These are phyloP conservation scores for Nakaseomyces bracarensis DNA, from an alignment of 1,139 yeast genomes.

Conservation along the genomic window DNA sequence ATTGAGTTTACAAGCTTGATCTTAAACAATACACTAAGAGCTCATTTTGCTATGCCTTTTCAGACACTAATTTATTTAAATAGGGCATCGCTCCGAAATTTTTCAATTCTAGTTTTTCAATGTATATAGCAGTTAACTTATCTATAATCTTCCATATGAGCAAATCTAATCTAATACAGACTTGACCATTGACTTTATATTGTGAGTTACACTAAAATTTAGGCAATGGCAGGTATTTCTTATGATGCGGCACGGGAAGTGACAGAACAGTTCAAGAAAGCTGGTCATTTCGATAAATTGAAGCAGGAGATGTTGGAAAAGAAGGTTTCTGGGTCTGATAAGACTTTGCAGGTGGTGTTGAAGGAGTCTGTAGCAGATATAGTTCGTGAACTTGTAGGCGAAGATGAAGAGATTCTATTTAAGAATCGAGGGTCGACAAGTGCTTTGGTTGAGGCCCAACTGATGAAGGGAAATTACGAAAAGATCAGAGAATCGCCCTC, in stretches of 20 bases:
- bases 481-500: constrained; percentile 17
- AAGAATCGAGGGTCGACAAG: constrained; percentile 31
- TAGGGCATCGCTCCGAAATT: too few relatives aligned
- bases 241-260: constrained; percentile 25
- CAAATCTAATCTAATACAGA: too few relatives aligned
- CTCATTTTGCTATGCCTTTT: too few relatives aligned
- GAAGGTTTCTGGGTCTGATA: constrained; percentile 4
- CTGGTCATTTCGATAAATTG: constrained; percentile 28
- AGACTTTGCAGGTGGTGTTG: constrained; percentile 19
- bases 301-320: constrained; percentile 22
- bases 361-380: constrained; percentile 17
- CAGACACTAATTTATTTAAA: too few relatives aligned
- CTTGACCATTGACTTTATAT: too few relatives aligned
- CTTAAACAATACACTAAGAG: too few relatives aligned
- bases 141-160: too few relatives aligned
- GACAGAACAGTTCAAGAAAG: constrained; percentile 27
- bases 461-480: constrained; percentile 25
- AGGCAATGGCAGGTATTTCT: neutral
- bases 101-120: too few relatives aligned
- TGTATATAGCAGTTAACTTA: too few relatives aligned
- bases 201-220: too few relatives aligned
- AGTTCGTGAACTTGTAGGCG: constrained; percentile 24
- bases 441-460: constrained; percentile 28
- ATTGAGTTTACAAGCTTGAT: too few relatives aligned
- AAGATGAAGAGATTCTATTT: constrained; percentile 27